phyloP scores from a whole-genome alignment of 331 rosid species.

The Acacia pycnantha region DNA sequence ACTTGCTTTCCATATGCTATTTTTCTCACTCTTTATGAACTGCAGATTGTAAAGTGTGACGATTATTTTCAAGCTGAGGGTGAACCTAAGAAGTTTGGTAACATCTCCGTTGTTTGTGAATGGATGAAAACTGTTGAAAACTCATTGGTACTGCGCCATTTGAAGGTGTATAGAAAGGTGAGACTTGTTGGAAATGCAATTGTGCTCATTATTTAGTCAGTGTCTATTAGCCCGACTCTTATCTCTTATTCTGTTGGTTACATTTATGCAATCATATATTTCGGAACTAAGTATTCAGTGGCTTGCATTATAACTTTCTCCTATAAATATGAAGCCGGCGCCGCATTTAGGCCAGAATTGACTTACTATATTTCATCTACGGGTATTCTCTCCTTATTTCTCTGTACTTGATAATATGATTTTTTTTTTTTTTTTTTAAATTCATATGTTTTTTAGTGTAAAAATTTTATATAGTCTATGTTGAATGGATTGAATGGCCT shows the following conservation, averaged over 20 bases:
- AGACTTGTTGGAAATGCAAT: slow-evolving; percentile 11
- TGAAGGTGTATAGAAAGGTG: slow-evolving; percentile 76
- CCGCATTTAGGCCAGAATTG: not conserved
- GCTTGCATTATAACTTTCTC: not conserved
- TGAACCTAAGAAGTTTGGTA: slow-evolving; percentile 82
- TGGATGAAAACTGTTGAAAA: slow-evolving; percentile 62
- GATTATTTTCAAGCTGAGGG: slow-evolving; percentile 89
- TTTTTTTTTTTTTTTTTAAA: too few relatives aligned
- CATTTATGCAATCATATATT: not conserved
- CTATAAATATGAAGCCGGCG: not conserved
- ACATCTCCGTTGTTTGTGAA: slow-evolving; percentile 58
- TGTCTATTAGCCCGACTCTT: not conserved
- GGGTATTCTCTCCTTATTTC: not conserved
- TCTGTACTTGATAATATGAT: not conserved
- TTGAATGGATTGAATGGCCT: not conserved
- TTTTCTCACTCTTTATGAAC: not conserved
- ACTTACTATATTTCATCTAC: not conserved
- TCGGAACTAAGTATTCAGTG: not conserved
- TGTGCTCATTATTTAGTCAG: not conserved
- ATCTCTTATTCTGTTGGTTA: not conserved
- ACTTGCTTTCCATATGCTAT: not conserved
- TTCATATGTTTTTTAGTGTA: not conserved
- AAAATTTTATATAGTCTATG: not conserved
- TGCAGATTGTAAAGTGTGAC: slow-evolving; percentile 75
- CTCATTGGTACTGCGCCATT: slow-evolving; percentile 64